phyloP scores from a whole-genome alignment of 768 basidiomycete species.

The Russula earlei region DNA sequence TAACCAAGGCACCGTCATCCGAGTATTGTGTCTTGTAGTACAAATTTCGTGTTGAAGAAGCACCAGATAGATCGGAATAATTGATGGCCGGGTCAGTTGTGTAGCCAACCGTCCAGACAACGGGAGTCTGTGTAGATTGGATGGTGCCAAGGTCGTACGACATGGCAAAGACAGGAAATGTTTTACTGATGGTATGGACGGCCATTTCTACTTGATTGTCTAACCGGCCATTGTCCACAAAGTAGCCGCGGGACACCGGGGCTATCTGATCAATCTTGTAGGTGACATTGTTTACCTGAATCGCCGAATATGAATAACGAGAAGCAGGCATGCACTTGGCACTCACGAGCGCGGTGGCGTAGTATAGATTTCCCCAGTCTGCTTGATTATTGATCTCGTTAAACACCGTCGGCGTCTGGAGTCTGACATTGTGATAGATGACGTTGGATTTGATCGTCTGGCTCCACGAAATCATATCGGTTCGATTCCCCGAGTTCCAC shows the following conservation, averaged over 20 bases:
- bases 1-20: conserved; percentile 22
- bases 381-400: conserved; percentile 15
- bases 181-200: conserved; percentile 11
- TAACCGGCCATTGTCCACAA: conserved; percentile 16
- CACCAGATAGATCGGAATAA: conserved; percentile 30
- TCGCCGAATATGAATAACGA: not conserved
- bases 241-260: conserved; percentile 21
- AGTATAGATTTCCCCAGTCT: conserved; percentile 19
- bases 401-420: conserved; percentile 4
- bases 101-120: conserved; percentile 26
- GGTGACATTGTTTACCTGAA: conserved; percentile 11
- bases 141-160: conserved; percentile 24
- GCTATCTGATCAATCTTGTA: conserved; percentile 13
- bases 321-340: not conserved
- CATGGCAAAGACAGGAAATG: conserved; percentile 23
- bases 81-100: conserved; percentile 23
- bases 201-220: conserved; percentile 2
- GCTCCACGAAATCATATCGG: conserved; percentile 3
- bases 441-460: not conserved
- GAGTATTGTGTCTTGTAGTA: conserved; percentile 35
- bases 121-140: conserved; percentile 14
- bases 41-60: conserved; percentile 33
- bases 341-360: conserved; percentile 16
- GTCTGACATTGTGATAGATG: conserved; percentile 13
- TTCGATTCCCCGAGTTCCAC: conserved; percentile 21